Evolutionary conservation across 75 land plant genomes (phyloP), one percentile per base, ranked within the genome.

Genomic region (Picea glauca): DNA sequence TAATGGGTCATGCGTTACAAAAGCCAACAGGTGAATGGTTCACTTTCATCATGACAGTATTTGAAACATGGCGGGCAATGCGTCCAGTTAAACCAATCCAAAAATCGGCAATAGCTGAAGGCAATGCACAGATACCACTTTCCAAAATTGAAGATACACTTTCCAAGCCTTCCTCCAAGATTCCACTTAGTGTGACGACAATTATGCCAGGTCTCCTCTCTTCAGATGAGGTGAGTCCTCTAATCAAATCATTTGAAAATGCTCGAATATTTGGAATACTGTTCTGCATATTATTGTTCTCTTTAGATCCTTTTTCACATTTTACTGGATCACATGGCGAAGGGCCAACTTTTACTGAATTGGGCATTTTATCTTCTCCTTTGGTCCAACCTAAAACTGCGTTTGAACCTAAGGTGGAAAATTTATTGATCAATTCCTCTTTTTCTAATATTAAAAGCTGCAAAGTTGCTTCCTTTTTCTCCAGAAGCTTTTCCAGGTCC

Each of bases 371-470:
- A 4, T 43, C 72, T 43, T 68, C 72, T 33, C 21, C 46, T 43
- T 68, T 68, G 40, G 72, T 43, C 72, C 72, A 40, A 4, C 40
- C 50, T 20, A 68, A 38, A 68, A 68, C 46, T 40, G 72, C 21
- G 6, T 68, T 9, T 5, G 32, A 18, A 9, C 72, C 72, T 40
- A 68, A 15, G 21, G 72, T 35, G 43, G 40, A 20, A 68, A 68
- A 68, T 68, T 14, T 68, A 17, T 68, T 38, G 72, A 68, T 35
- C 50, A 68, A 38, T 6, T 40, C 72, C 72, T 68, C 46, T 11
- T 68, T 68, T 68, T 68, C 72, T 18, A 50, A 68, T 68, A 68
- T 68, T n/a, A 68, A 38, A 68, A 20, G 72, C 40, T 40, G 72
- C 20, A 68, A 20, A 68, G 35, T 38, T 17, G 72, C 35, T 11